These are phyloP conservation scores for Elsinoe fawcettii DNA, from an alignment of 2,329 filamentous ascomycete species.

Conservation along the genomic window DNA sequence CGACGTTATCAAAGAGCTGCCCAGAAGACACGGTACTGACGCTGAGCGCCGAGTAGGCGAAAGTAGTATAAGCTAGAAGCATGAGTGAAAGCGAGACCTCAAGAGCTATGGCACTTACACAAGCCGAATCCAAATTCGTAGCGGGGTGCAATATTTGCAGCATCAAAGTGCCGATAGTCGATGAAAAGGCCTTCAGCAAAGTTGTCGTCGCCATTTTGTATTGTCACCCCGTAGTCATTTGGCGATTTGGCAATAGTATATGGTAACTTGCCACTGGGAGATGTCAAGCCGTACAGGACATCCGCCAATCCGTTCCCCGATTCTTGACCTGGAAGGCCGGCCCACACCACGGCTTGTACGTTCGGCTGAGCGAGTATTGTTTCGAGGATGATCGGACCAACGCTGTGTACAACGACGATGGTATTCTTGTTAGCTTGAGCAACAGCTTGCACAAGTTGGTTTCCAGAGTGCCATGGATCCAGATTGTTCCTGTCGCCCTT, in stretches of 20 bases:
- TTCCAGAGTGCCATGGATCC: conserved; percentile 37
- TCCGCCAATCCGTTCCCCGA: conserved; percentile 75
- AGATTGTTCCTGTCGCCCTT: conserved; percentile 39
- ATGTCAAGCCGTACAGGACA: conserved; percentile 68
- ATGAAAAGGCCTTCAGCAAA: conserved; percentile 78
- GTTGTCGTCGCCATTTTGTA: not conserved
- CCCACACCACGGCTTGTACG: conserved; percentile 34
- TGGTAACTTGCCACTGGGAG: conserved; percentile 73
- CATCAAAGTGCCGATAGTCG: conserved; percentile 87
- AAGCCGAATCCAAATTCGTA: conserved; percentile 77
- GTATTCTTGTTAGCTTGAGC: conserved; percentile 43
- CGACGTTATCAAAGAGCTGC: conserved; percentile 58
- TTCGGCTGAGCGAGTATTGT: conserved; percentile 26
- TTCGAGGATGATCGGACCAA: conserved; percentile 23
- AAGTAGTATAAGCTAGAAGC: conserved; percentile 35
- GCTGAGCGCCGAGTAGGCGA: conserved; percentile 33
- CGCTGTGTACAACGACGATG: conserved; percentile 39
- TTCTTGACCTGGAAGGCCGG: conserved; percentile 60
- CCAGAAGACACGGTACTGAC: conserved; percentile 48
- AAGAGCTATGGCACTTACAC: not conserved
- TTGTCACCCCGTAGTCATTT: conserved; percentile 52
- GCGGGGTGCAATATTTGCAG: conserved; percentile 61
- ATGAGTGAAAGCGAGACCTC: not conserved
- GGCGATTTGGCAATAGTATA: conserved; percentile 75
- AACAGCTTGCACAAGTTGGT: conserved; percentile 35